phyloP scores from a whole-genome alignment of 352 stramenopile genomes.

The Globisporangium paddicum region DNA sequence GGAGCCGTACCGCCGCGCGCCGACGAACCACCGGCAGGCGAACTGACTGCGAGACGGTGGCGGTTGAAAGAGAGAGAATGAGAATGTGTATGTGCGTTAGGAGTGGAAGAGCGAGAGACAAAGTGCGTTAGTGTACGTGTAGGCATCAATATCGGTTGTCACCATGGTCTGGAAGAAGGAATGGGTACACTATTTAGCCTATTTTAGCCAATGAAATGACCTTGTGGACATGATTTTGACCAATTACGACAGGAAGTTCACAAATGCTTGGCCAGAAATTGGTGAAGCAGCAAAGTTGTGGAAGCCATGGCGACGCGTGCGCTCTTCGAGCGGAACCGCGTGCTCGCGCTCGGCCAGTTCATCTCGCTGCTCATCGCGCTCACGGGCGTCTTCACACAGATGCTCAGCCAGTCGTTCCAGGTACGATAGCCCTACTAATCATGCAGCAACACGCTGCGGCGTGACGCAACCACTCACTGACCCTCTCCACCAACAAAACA shows the following conservation, averaged over 20 bases:
- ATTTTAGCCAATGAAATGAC: neutral
- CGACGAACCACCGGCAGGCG: conserved; percentile 12
- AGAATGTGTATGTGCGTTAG: neutral
- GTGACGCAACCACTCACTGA: neutral
- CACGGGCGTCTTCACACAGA: conserved; percentile 85
- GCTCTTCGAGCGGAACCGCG: conserved; percentile 46
- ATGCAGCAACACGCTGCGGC: neutral
- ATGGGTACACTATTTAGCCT: no score
- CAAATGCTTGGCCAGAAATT: no score
- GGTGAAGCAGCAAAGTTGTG: neutral
- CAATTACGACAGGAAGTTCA: no score
- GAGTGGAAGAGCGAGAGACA: neutral
- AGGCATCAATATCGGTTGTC: neutral
- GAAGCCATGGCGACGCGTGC: neutral
- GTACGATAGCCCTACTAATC: conserved; percentile 11
- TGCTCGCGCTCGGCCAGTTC: conserved; percentile 79
- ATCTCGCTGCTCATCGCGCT: conserved; percentile 87
- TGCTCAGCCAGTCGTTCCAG: conserved; percentile 76
- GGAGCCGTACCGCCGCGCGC: conserved; percentile 55
- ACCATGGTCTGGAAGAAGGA: neutral
- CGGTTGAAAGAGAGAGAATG: neutral
- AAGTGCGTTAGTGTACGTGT: neutral
- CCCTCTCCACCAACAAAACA: neutral
- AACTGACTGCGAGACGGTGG: neutral
- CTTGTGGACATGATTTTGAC: neutral